Percentiles rank a stretch among this genome's conserved stretches.
These are phyloP conservation scores for Penicillium hesseltinei DNA, from an alignment of 2,329 filamentous ascomycete genomes.

Conservation along the genomic window DNA sequence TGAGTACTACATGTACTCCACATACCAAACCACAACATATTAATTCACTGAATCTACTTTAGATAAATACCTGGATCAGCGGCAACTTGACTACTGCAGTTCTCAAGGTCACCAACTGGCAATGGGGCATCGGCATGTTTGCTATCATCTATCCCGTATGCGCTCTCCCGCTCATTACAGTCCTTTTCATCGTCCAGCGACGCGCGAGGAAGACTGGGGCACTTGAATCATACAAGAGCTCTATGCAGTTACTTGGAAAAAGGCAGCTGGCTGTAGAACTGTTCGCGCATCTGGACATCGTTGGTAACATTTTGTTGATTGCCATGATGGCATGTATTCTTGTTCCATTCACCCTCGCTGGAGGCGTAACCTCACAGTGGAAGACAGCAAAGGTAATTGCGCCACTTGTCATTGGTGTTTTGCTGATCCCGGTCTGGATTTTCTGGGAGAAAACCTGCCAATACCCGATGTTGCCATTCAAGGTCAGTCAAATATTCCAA, in stretches of 20 bases:
- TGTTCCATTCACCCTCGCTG: constrained; percentile 58
- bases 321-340: constrained; percentile 54
- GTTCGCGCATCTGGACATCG: constrained; percentile 57
- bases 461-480: constrained; percentile 60
- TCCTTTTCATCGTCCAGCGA: constrained; percentile 51
- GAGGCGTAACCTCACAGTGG: constrained; percentile 52
- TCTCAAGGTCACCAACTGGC: constrained; percentile 53
- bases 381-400: constrained; percentile 51
- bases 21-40: background rate
- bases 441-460: constrained; percentile 54
- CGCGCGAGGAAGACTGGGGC: constrained; percentile 55
- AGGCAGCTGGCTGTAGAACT: constrained; percentile 44
- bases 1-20: constrained; percentile 18
- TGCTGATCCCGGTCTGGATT: constrained; percentile 51
- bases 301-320: constrained; percentile 54
- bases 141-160: constrained; percentile 59
- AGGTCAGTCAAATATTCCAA: constrained; percentile 23
- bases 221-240: constrained; percentile 46
- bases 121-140: constrained; percentile 66
- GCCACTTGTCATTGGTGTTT: constrained; percentile 52
- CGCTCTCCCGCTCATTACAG: constrained; percentile 55
- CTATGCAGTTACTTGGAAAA: constrained; percentile 44
- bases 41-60: background rate
- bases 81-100: constrained; percentile 57
- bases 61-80: constrained; percentile 62